Percentiles rank a stretch among this genome's conserved stretches.
phyloP scores from a whole-genome alignment of 352 stramenopile species.

The Sclerospora graminicola region DNA sequence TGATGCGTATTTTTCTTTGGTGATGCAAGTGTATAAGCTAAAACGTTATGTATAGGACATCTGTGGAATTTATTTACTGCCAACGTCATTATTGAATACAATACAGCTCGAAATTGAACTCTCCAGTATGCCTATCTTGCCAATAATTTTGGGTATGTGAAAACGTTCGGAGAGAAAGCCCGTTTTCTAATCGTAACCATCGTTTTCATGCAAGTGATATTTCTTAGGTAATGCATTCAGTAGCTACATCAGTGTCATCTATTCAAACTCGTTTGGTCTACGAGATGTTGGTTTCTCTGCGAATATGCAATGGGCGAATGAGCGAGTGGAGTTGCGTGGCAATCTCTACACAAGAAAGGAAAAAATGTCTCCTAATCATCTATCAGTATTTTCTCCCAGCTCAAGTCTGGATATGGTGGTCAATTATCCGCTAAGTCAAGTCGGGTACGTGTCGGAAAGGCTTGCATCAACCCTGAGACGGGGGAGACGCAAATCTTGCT shows the following conservation, averaged over 20 bases:
- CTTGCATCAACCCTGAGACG: conserved; percentile 62
- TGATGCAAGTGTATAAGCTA: conserved; percentile 90
- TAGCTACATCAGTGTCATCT: conserved; percentile 90
- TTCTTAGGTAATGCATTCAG: conserved; percentile 87
- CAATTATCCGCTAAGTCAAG: conserved; percentile 83
- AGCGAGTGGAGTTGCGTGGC: conserved; percentile 69
- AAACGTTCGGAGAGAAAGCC: neutral
- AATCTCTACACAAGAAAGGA: conserved; percentile 61
- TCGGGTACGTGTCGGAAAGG: conserved; percentile 72
- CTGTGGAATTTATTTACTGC: conserved; percentile 43
- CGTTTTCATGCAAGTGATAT: conserved; percentile 57
- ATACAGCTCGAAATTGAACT: conserved; percentile 76
- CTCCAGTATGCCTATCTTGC: conserved; percentile 83
- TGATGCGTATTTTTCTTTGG: conserved; percentile 12
- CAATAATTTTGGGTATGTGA: conserved; percentile 83
- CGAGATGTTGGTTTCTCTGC: conserved; percentile 66
- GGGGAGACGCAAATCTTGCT: conserved; percentile 87
- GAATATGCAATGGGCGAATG: conserved; percentile 82
- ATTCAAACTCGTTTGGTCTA: conserved; percentile 74
- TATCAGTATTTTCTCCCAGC: conserved; percentile 47
- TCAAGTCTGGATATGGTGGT: conserved; percentile 88
- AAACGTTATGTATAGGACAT: conserved; percentile 57
- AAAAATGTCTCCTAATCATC: conserved; percentile 66
- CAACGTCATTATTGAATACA: conserved; percentile 30
- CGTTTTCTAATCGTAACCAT: too few species aligned